Evolutionary conservation across 331 rosid genomes (phyloP), one percentile per base, ranked within the genome.

Genomic region (Arachis monticola): DNA sequence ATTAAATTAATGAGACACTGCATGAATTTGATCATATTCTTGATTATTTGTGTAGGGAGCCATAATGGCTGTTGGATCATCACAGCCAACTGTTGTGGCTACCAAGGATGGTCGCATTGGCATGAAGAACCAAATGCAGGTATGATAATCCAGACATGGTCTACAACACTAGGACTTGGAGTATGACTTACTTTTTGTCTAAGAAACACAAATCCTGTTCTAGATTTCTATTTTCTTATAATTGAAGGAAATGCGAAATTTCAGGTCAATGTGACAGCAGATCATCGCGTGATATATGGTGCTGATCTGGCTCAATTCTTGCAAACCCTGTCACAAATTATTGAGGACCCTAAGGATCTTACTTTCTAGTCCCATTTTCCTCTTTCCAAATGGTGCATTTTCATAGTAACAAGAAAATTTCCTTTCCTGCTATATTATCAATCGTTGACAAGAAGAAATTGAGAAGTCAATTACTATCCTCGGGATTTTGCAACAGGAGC

Each of bases 251-350:
- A 32, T 73, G 55, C 56, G 77, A 77, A 50, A 69, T 30, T 84
- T 61, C 89, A 95, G 99, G 97, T 92, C 67, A 95, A 92, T 83
- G 88, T 95, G 66, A 95, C 99, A 0, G 99, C 99, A n/a, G 99
- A 95, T 82, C 99, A 95, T 81, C 92, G 99, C 12, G 88, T 95
- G 64, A 92, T 95, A 78, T 95, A 95, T 2, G 97, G 99, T 48
- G 86, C 97, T 38, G 97, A 95, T 77, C 88, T 95, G 58, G 97
- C 99, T 79, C 63, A 89, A 3, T 95, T 95, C 93, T 88, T 95
- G 92, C 94, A 90, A 87, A 92, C 93, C 45, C 80, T 95, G 77
- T 92, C 97, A 56, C 77, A 82, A 78, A 90, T 92, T 71, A 90
- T 95, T 55, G 97, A 92, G 84, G 97, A 95, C 78, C 97, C 99